Conservation (phyloP, 2,329 filamentous ascomycete species). For the Monilinia fructicola region DNA sequence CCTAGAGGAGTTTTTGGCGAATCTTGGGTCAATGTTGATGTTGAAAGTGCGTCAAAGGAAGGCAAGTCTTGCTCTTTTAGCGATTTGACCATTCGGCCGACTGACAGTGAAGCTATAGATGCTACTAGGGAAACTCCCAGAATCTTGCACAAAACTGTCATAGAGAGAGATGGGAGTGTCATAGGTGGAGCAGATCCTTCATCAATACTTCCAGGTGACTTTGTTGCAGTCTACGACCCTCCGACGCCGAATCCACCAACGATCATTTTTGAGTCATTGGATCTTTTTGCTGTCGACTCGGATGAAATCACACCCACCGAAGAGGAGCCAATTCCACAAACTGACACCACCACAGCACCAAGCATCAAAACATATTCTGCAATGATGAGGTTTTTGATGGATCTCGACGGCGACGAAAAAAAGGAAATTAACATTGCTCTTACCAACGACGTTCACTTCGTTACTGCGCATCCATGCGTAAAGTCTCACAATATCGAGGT, state of each 20-base stretch:
- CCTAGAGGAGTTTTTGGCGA: conserved; percentile 51
- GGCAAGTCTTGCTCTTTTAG: conserved; percentile 25
- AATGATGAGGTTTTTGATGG: conserved; percentile 37
- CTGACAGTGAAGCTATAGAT: conserved; percentile 47
- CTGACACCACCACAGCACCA: conserved; percentile 25
- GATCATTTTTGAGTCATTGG: conserved; percentile 52
- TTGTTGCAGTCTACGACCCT: conserved; percentile 60
- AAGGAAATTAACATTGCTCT: conserved; percentile 44
- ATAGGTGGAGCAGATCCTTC: conserved; percentile 57
- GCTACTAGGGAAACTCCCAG: conserved; percentile 55
- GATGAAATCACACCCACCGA: conserved; percentile 41
- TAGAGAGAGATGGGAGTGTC: conserved; percentile 61
- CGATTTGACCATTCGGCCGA: background rate
- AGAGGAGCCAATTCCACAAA: conserved; percentile 35
- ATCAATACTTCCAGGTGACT: conserved; percentile 59
- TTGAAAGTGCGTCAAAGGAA: conserved; percentile 48
- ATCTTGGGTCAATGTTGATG: conserved; percentile 60
- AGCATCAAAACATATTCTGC: conserved; percentile 38
- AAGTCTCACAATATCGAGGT: conserved; percentile 57
- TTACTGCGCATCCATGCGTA: conserved; percentile 65
- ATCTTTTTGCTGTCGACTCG: conserved; percentile 50
- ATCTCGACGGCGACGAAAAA: conserved; percentile 28
- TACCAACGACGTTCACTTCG: conserved; percentile 61
- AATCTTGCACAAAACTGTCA: conserved; percentile 58
- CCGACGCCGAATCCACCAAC: conserved; percentile 49